A percentile compares a stretch with the other conserved stretches of the same genome.
Evolutionary conservation across 2,329 filamentous ascomycete genomes (phyloP).

Genomic region (Pyrenophora tritici-repentis): DNA sequence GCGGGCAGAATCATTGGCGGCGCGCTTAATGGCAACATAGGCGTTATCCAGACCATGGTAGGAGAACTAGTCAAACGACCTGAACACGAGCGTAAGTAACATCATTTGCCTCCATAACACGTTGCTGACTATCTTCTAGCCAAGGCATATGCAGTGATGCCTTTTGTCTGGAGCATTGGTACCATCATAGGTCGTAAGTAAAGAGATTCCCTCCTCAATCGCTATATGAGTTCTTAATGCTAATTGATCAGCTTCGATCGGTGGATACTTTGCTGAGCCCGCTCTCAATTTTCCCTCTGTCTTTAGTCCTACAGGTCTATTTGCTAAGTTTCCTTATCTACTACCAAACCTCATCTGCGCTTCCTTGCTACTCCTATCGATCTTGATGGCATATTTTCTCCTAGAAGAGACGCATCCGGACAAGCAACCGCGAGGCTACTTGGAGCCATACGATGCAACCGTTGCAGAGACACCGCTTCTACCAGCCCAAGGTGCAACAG

Average conservation of each 20-base stretch:
- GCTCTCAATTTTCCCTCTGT: slow-evolving; percentile 71
- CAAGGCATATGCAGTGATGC: slow-evolving; percentile 87
- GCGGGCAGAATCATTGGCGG: slow-evolving; percentile 77
- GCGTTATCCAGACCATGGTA: slow-evolving; percentile 86
- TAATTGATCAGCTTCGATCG: slow-evolving; percentile 67
- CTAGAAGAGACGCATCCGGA: slow-evolving; percentile 90
- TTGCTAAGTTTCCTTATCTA: slow-evolving; percentile 81
- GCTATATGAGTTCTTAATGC: slow-evolving; percentile 6
- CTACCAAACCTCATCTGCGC: slow-evolving; percentile 89
- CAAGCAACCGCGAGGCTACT: slow-evolving; percentile 63
- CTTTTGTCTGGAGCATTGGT: slow-evolving; percentile 83
- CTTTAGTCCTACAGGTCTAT: slow-evolving; percentile 71
- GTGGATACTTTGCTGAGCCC: slow-evolving; percentile 83
- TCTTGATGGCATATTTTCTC: slow-evolving; percentile 77
- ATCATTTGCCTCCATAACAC: slow-evolving; percentile 2
- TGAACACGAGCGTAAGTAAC: slow-evolving; percentile 77
- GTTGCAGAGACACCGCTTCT: slow-evolving; percentile 74
- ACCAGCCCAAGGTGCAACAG: slow-evolving; percentile 73
- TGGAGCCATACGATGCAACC: slow-evolving; percentile 47
- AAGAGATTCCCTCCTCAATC: background rate
- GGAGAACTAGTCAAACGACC: slow-evolving; percentile 82
- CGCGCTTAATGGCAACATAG: slow-evolving; percentile 80
- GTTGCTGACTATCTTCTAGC: slow-evolving; percentile 72
- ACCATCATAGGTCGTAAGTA: slow-evolving; percentile 74
- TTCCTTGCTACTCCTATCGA: slow-evolving; percentile 74